Percentiles rank a stretch among this genome's conserved stretches.
Evolutionary conservation across 2,329 filamentous ascomycete genomes (phyloP).

Genomic region (Cladosporium oxysporum): DNA sequence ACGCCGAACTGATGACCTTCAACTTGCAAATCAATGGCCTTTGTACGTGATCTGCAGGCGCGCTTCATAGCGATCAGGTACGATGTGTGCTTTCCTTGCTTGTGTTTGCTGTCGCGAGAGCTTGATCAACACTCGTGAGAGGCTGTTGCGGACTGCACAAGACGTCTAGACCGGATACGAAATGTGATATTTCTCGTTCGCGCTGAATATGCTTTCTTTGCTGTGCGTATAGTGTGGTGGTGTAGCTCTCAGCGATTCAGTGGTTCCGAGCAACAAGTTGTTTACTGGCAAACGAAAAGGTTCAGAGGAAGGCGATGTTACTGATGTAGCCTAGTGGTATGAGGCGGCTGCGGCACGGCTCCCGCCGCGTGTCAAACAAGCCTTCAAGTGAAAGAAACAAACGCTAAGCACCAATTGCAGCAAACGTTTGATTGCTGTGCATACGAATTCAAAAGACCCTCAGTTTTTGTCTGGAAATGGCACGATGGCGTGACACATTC

Average conservation of each 20-base stretch:
- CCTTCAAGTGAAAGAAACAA: background rate
- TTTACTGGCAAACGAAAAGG: background rate
- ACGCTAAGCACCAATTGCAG: background rate
- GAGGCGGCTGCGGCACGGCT: background rate
- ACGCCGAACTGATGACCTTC: background rate
- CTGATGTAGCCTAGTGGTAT: background rate
- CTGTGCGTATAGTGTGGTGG: background rate
- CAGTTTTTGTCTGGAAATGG: background rate
- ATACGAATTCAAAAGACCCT: background rate
- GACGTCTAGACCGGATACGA: background rate
- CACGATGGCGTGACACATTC: background rate
- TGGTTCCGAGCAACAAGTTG: background rate
- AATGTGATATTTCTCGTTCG: background rate
- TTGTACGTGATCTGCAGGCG: background rate
- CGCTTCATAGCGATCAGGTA: background rate
- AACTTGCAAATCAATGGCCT: background rate
- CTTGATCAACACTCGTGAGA: background rate
- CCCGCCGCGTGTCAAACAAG: background rate
- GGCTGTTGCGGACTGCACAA: background rate
- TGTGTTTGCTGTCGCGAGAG: background rate
- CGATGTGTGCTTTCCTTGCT: background rate
- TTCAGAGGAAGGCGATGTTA: background rate
- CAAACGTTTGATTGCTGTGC: background rate
- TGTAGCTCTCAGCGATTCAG: background rate
- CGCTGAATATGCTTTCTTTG: background rate